Percentiles rank a stretch among this genome's conserved stretches.
Evolutionary conservation across 139 green algal species (phyloP).

Genomic region (Chlorella sorokiniana): DNA sequence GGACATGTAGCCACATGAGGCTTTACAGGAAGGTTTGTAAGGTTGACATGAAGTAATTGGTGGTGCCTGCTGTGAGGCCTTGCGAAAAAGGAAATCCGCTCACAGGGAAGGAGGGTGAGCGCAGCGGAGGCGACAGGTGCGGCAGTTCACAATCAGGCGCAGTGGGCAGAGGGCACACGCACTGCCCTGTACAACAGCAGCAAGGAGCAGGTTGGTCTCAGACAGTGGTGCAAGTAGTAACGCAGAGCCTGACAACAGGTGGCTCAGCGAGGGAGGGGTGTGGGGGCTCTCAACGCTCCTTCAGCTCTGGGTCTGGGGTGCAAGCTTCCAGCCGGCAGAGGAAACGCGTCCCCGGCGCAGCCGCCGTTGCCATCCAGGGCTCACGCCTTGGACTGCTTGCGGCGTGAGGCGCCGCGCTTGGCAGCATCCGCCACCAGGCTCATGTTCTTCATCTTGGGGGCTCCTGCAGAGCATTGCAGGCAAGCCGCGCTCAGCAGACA

Average conservation of each 20-base stretch:
- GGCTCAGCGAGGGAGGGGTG: too few relatives aligned
- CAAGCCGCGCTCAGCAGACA: too few relatives aligned
- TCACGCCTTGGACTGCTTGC: background rate
- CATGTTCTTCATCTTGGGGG: slow-evolving; percentile 35
- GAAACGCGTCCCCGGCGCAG: too few relatives aligned
- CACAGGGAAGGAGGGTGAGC: background rate
- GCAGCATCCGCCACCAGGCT: slow-evolving; percentile 7
- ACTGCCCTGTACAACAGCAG: background rate
- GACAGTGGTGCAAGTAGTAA: background rate
- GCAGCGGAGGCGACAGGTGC: too few relatives aligned
- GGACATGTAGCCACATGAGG: background rate
- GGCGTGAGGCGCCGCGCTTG: slow-evolving; percentile 8
- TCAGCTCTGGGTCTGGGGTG: too few relatives aligned
- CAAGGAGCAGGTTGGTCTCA: background rate
- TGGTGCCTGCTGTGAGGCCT: background rate
- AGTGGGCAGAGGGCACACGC: background rate
- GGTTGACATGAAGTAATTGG: background rate
- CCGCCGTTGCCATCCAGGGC: too few relatives aligned
- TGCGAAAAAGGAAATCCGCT: background rate
- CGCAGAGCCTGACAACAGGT: too few relatives aligned
- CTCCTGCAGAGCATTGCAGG: slow-evolving; percentile 13
- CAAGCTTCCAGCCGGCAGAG: too few relatives aligned
- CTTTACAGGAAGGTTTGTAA: background rate
- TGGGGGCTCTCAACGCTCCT: too few relatives aligned
- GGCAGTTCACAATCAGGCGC: background rate